A percentile compares a stretch with the other conserved stretches of the same genome.
phyloP scores from a whole-genome alignment of 345 rosid species.

The Sonneratia alba region DNA sequence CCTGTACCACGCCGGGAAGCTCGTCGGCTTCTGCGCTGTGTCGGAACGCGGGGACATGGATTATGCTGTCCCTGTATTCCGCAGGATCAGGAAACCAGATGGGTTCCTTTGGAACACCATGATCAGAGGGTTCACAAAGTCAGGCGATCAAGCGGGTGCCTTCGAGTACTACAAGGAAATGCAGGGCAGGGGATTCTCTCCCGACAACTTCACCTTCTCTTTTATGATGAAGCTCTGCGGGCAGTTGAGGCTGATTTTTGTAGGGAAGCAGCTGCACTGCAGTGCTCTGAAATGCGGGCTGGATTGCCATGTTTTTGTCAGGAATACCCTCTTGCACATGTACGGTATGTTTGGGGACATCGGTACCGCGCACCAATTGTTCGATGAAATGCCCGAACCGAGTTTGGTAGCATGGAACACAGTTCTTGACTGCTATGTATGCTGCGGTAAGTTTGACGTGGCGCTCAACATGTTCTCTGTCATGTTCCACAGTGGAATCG shows the following conservation, averaged over 20 bases:
- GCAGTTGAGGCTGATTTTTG: conserved; percentile 15
- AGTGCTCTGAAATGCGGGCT: conserved; percentile 26
- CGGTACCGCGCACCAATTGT: conserved; percentile 15
- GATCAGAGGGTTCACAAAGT: conserved; percentile 31
- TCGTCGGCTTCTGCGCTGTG: conserved; percentile 28
- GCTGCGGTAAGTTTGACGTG: conserved; percentile 12
- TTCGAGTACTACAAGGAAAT: conserved; percentile 20
- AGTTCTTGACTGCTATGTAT: conserved; percentile 19
- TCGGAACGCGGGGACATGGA: conserved; percentile 29
- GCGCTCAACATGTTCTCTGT: conserved; percentile 21
- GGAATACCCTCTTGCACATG: conserved; percentile 28
- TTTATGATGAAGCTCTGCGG: conserved; percentile 36
- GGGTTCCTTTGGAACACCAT: conserved; percentile 42
- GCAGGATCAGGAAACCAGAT: conserved; percentile 20
- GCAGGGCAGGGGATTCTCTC: conserved; percentile 18
- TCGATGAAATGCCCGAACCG: conserved; percentile 27
- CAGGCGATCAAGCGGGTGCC: conserved; percentile 12
- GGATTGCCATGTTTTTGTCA: conserved; percentile 21
- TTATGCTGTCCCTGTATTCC: conserved; percentile 24
- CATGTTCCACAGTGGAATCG: conserved; percentile 16
- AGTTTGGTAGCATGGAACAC: conserved; percentile 30
- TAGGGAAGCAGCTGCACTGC: conserved; percentile 34
- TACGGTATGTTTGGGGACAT: conserved; percentile 25
- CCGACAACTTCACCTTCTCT: conserved; percentile 36
- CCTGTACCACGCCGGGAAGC: conserved; percentile 23